Conservation (phyloP, 208 protist genomes). For the Leishmania major region DNA sequence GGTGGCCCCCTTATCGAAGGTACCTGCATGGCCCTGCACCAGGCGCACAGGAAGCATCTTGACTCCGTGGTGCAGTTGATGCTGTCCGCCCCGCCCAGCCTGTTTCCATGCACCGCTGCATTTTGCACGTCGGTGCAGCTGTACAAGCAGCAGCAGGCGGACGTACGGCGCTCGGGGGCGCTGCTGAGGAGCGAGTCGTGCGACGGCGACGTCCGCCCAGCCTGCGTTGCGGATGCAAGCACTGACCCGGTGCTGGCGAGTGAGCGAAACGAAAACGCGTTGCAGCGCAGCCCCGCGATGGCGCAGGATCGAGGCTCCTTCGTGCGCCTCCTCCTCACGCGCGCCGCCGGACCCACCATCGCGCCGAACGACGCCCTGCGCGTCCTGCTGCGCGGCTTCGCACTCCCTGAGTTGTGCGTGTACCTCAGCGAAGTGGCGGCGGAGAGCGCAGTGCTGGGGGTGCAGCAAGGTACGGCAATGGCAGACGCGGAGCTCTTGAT, state of each 20-base stretch:
- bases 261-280: background rate
- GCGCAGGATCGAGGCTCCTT: constrained; percentile 53
- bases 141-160: constrained; percentile 11
- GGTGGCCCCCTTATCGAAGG: constrained; percentile 71
- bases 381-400: constrained; percentile 65
- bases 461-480: constrained; percentile 64
- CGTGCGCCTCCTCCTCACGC: constrained; percentile 62
- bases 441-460: constrained; percentile 56
- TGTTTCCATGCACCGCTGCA: constrained; percentile 33
- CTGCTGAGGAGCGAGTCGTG: background rate
- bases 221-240: background rate
- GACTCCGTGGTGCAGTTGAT: constrained; percentile 65
- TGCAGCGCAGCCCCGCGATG: background rate
- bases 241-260: background rate
- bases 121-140: constrained; percentile 38
- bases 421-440: constrained; percentile 66
- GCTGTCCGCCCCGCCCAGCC: constrained; percentile 37
- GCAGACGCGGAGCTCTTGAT: constrained; percentile 66
- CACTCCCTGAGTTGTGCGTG: constrained; percentile 70
- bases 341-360: constrained; percentile 32
- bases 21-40: constrained; percentile 63
- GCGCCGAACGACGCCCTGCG: constrained; percentile 41
- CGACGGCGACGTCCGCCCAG: background rate
- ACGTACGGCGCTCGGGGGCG: background rate
- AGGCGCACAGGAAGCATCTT: constrained; percentile 54